These are phyloP conservation scores for Boechera retrofracta DNA, from an alignment of 345 rosid genomes.

Conservation along the genomic window DNA sequence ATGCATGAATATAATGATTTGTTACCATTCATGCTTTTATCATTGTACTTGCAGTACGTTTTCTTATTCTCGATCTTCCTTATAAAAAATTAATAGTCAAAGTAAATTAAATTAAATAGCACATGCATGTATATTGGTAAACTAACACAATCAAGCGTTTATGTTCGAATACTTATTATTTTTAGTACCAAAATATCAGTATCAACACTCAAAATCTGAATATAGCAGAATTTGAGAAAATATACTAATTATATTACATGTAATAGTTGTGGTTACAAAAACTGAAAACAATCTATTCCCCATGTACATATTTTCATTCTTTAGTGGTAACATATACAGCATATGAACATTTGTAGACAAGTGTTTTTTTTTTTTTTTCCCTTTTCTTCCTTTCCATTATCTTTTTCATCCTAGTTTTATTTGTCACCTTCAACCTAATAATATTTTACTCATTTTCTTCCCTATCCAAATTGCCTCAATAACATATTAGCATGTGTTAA, in stretches of 20 bases:
- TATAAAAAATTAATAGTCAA: not conserved
- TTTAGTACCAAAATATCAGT: no score
- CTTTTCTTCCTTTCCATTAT: not conserved
- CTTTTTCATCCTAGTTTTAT: not conserved
- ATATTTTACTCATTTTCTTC: no score
- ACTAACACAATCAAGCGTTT: no score
- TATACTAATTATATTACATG: no score
- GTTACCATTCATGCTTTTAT: constrained; percentile 1
- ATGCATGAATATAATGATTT: constrained; percentile 9
- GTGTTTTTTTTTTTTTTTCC: not conserved
- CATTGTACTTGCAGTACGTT: not conserved
- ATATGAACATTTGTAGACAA: not conserved
- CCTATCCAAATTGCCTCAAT: no score
- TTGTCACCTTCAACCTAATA: no score
- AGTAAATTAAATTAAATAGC: not conserved
- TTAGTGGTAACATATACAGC: not conserved
- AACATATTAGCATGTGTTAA: no score
- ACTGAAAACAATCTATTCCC: not conserved
- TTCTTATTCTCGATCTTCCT: not conserved
- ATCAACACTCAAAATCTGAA: no score
- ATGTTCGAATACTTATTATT: no score
- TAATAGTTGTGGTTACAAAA: not conserved
- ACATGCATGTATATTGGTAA: not conserved
- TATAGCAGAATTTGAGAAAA: no score
- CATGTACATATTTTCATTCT: not conserved